A percentile compares a stretch with the other conserved stretches of the same genome.
Conservation (phyloP, 768 basidiomycete species). For the Xanthoconium purpureum region DNA sequence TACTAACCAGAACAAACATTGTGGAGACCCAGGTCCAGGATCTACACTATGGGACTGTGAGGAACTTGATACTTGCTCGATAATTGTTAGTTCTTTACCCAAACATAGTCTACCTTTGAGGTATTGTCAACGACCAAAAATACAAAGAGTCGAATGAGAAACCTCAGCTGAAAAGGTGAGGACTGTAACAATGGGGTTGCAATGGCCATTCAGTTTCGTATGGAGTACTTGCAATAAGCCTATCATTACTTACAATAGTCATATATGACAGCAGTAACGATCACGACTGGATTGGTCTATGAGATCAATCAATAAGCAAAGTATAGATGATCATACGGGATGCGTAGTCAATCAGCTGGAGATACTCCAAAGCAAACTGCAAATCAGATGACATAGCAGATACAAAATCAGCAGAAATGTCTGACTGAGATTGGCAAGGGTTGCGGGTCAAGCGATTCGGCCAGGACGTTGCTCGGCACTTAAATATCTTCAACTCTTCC, state of each 20-base stretch:
- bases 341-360: neutral
- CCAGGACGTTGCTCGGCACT: too few relatives aligned
- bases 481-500: too few relatives aligned
- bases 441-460: too few relatives aligned
- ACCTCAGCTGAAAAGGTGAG: constrained; percentile 10
- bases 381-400: neutral
- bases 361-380: neutral
- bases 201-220: neutral
- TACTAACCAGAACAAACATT: constrained; percentile 6
- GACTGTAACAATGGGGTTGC: neutral
- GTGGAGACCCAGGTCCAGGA: constrained; percentile 12
- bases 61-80: too few relatives aligned
- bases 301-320: neutral
- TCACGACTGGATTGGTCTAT: neutral
- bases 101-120: constrained; percentile 15
- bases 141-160: neutral
- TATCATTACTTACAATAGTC: constrained; percentile 8
- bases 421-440: neutral
- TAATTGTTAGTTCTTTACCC: constrained; percentile 4
- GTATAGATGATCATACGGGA: neutral
- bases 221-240: neutral
- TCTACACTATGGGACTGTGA: neutral
- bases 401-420: neutral
- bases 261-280: neutral
- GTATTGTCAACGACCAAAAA: neutral